These are phyloP conservation scores for Aspergillus fijiensis DNA, from an alignment of 2,329 filamentous ascomycete genomes.

Conservation along the genomic window DNA sequence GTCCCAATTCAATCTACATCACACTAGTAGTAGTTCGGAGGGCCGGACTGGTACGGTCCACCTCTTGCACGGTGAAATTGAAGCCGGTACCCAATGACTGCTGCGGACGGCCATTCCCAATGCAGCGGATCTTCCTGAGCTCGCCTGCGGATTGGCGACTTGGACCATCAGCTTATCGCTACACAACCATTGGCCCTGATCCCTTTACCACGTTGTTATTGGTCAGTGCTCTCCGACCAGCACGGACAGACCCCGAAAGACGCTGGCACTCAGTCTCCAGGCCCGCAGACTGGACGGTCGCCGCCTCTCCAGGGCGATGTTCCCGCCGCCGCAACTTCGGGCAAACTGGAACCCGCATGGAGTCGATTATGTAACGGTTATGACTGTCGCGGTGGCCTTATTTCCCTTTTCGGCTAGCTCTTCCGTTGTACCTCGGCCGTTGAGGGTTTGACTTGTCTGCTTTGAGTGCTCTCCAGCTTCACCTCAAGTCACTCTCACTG, in stretches of 20 bases:
- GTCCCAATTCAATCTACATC: background rate
- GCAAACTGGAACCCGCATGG: slow-evolving; percentile 2
- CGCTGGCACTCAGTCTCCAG: background rate
- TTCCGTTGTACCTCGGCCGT: slow-evolving; percentile 13
- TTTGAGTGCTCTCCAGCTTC: background rate
- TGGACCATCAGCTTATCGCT: slow-evolving; percentile 20
- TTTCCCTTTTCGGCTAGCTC: slow-evolving; percentile 6
- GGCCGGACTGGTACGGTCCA: background rate
- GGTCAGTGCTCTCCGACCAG: slow-evolving; percentile 16
- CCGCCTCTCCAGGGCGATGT: slow-evolving; percentile 8
- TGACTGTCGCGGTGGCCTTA: background rate
- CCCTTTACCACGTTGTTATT: slow-evolving; percentile 10
- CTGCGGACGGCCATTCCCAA: slow-evolving; percentile 16
- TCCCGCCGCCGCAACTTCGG: background rate
- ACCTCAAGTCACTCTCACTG: background rate
- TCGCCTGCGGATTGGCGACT: slow-evolving; percentile 19
- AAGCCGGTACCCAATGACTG: slow-evolving; percentile 16
- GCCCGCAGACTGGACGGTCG: background rate
- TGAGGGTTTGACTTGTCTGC: slow-evolving; percentile 3
- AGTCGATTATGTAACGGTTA: slow-evolving; percentile 14
- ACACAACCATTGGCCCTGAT: slow-evolving; percentile 8
- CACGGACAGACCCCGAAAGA: slow-evolving; percentile 23
- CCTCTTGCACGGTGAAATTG: background rate
- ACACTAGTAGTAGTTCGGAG: background rate
- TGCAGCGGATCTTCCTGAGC: slow-evolving; percentile 11